Percentiles rank a stretch among this genome's conserved stretches.
Evolutionary conservation across 345 rosid species (phyloP).

Genomic region (Syzygium oleosum): DNA sequence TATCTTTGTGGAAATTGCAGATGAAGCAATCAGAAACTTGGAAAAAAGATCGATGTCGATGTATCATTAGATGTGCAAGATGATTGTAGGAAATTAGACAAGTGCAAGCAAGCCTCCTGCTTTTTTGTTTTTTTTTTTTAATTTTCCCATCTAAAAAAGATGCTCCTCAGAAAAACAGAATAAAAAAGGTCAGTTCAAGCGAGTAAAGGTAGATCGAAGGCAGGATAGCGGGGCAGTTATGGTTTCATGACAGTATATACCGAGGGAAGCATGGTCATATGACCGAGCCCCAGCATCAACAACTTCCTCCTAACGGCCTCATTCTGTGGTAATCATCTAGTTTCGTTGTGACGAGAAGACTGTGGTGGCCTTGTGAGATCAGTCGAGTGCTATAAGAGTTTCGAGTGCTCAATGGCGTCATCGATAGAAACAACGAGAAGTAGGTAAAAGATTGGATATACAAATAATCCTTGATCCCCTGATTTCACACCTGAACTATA

Average conservation of each 20-base stretch:
- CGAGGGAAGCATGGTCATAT: background rate
- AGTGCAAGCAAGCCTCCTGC: background rate
- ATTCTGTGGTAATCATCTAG: background rate
- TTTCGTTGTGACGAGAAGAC: background rate
- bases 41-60: background rate
- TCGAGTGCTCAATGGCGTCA: background rate
- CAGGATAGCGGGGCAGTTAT: background rate
- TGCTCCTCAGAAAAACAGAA: background rate
- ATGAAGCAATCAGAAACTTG: background rate
- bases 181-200: background rate
- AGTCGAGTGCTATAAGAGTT: background rate
- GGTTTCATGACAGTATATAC: background rate
- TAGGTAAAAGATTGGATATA: background rate
- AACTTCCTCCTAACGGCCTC: background rate
- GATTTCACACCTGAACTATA: background rate
- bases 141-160: background rate
- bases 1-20: background rate
- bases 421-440: background rate
- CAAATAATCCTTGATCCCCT: background rate
- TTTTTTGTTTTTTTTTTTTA: background rate
- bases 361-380: background rate
- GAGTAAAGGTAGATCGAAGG: background rate
- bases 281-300: background rate
- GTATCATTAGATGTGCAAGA: background rate
- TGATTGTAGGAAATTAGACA: background rate